Evolutionary conservation across 2,329 filamentous ascomycete species (phyloP).

Genomic region (Fusarium sp.): DNA sequence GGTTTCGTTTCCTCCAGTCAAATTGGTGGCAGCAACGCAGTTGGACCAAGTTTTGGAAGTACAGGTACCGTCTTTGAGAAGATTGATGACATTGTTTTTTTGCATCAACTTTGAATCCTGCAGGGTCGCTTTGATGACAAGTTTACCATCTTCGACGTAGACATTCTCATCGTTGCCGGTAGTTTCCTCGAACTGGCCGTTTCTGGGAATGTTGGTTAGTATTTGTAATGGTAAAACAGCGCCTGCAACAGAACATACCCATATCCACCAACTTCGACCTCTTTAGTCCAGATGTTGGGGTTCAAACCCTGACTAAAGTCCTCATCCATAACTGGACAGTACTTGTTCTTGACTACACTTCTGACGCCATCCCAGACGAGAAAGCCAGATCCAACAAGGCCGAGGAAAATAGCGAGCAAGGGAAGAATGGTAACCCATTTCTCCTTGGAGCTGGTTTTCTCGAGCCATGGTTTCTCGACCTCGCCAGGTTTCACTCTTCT

Average conservation of each 20-base stretch:
- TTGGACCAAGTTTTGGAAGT: conserved; percentile 66
- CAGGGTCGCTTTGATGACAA: conserved; percentile 81
- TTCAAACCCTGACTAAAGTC: conserved; percentile 71
- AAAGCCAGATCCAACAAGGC: conserved; percentile 74
- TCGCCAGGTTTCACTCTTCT: conserved; percentile 77
- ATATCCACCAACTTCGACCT: conserved; percentile 79
- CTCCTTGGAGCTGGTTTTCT: conserved; percentile 79
- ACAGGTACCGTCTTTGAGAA: conserved; percentile 73
- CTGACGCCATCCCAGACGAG: conserved; percentile 79
- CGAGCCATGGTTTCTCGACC: conserved; percentile 80
- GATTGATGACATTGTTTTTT: conserved; percentile 74
- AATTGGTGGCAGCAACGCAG: conserved; percentile 80
- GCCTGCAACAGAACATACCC: conserved; percentile 65
- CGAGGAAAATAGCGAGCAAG: conserved; percentile 75
- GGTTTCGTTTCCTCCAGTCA: conserved; percentile 73
- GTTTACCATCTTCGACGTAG: conserved; percentile 74
- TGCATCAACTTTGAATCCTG: conserved; percentile 75
- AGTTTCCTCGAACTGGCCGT: conserved; percentile 84
- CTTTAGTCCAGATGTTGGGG: conserved; percentile 75
- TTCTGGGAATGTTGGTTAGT: conserved; percentile 59
- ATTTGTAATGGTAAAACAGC: too few relatives aligned
- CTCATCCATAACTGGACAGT: conserved; percentile 75
- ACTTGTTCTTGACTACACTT: conserved; percentile 79
- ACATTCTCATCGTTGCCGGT: conserved; percentile 79
- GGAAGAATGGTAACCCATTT: conserved; percentile 90